A percentile compares a stretch with the other conserved stretches of the same genome.
Evolutionary conservation across 495 filamentous ascomycete species (phyloP).

Genomic region (Podospora tetraspora): DNA sequence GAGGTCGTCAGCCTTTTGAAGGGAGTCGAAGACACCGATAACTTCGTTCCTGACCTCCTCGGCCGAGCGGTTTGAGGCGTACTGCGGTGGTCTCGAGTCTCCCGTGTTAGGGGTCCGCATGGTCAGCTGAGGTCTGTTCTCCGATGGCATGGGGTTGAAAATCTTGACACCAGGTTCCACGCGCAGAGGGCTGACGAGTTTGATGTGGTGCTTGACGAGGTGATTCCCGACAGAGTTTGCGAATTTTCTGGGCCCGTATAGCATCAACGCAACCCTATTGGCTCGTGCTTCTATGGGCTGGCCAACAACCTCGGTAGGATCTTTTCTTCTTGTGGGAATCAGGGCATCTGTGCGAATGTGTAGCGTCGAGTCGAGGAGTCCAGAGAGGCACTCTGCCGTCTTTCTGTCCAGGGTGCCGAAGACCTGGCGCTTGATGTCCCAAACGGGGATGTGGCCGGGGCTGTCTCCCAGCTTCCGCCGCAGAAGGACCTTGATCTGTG

Average conservation of each 20-base stretch:
- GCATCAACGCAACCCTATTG: slow-evolving; percentile 59
- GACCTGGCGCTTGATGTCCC: slow-evolving; percentile 61
- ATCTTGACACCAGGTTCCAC: slow-evolving; percentile 60
- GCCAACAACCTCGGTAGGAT: slow-evolving; percentile 44
- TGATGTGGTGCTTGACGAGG: slow-evolving; percentile 59
- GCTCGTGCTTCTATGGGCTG: slow-evolving; percentile 45
- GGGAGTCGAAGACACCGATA: slow-evolving; percentile 77
- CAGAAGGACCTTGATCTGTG: slow-evolving; percentile 65
- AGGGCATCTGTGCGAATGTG: slow-evolving; percentile 62
- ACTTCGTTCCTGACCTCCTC: slow-evolving; percentile 85
- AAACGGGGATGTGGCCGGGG: slow-evolving; percentile 57
- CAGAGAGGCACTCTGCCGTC: slow-evolving; percentile 62
- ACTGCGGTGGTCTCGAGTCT: slow-evolving; percentile 11
- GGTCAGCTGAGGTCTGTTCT: slow-evolving; percentile 37
- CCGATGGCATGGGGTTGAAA: slow-evolving; percentile 57
- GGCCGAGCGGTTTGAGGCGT: slow-evolving; percentile 49
- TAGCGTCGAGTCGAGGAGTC: slow-evolving; percentile 59
- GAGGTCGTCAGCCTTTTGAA: slow-evolving; percentile 67
- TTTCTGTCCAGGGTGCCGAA: slow-evolving; percentile 71
- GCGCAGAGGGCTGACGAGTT: slow-evolving; percentile 56
- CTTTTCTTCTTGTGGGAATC: slow-evolving; percentile 56
- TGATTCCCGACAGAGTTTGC: slow-evolving; percentile 58
- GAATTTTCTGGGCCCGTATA: slow-evolving; percentile 73
- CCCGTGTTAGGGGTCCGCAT: slow-evolving; percentile 14
- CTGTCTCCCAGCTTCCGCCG: slow-evolving; percentile 48